Conservation (phyloP, 2,329 filamentous ascomycete species). For the Xylaria digitata region DNA sequence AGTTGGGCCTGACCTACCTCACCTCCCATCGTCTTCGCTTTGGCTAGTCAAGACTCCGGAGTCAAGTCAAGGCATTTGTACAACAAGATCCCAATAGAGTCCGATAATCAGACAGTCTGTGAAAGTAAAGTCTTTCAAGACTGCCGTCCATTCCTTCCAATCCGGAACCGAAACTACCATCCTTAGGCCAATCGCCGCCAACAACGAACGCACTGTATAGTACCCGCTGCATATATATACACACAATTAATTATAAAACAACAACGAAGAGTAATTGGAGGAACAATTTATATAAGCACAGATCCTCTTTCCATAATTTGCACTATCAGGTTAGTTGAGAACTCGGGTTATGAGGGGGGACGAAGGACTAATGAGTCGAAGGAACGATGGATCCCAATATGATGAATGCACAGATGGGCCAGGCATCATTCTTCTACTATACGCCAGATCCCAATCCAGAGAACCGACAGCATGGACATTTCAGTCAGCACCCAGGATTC, state of each 20-base stretch:
- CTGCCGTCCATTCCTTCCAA: constrained; percentile 52
- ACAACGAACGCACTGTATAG: constrained; percentile 49
- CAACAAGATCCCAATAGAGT: constrained; percentile 47
- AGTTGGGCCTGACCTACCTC: constrained; percentile 41
- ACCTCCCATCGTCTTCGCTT: constrained; percentile 38
- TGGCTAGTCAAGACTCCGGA: constrained; percentile 43
- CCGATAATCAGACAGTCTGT: constrained; percentile 47
- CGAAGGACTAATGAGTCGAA: constrained; percentile 42
- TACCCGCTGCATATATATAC: constrained; percentile 43
- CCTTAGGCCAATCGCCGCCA: constrained; percentile 50
- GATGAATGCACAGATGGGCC: constrained; percentile 71
- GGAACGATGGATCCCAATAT: constrained; percentile 73
- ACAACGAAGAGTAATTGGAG: constrained; percentile 33
- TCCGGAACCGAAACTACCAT: constrained; percentile 51
- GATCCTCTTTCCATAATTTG: constrained; percentile 37
- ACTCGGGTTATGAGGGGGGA: constrained; percentile 31
- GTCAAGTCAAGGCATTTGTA: constrained; percentile 45
- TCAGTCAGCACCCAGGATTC: constrained; percentile 72
- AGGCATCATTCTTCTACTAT: constrained; percentile 89
- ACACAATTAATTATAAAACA: constrained; percentile 51
- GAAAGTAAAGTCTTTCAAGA: constrained; percentile 38
- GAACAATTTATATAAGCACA: constrained; percentile 22
- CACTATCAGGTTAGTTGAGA: constrained; percentile 49
- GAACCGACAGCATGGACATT: constrained; percentile 79
- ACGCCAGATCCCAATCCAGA: constrained; percentile 79